Conservation (phyloP, 2,329 filamentous ascomycete species). For the Ilyonectria destructans region DNA sequence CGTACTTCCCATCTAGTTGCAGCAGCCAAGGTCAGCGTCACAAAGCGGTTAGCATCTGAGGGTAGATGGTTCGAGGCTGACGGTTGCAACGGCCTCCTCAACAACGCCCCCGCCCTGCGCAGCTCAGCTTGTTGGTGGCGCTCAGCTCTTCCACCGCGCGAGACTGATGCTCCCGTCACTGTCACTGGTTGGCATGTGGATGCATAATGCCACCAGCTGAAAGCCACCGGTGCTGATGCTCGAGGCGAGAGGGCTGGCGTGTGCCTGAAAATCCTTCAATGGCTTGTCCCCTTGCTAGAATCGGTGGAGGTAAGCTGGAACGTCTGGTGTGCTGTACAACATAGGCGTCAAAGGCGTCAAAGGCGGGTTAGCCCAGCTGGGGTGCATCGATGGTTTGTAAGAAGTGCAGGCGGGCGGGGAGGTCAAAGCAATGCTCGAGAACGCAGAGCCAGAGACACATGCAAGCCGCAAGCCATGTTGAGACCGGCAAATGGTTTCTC, state of each 20-base stretch:
- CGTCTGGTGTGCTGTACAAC: neutral
- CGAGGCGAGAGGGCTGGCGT: neutral
- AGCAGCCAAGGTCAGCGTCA: slow-evolving; percentile 4
- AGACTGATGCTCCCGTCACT: neutral
- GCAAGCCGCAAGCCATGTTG: neutral
- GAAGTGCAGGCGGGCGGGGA: neutral
- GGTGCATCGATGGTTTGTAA: neutral
- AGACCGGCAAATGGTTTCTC: neutral
- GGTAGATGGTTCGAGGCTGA: slow-evolving; percentile 26
- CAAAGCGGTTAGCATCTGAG: slow-evolving; percentile 24
- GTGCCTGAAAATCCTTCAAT: neutral
- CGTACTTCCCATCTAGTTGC: slow-evolving; percentile 8
- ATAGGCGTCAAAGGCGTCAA: neutral
- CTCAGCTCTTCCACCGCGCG: slow-evolving; percentile 15
- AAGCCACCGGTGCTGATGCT: slow-evolving; percentile 2
- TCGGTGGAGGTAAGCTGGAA: neutral
- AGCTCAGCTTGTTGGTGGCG: slow-evolving; percentile 24
- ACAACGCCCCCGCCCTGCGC: neutral
- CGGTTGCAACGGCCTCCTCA: slow-evolving; percentile 25
- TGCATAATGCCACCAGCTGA: neutral
- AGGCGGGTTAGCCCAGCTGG: neutral
- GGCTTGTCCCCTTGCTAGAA: neutral
- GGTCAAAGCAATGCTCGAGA: neutral
- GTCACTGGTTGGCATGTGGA: slow-evolving; percentile 2
- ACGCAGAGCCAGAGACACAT: neutral